Evolutionary conservation across 257 asterid species (phyloP).

Genomic region (Fraxinus quadrangulata): DNA sequence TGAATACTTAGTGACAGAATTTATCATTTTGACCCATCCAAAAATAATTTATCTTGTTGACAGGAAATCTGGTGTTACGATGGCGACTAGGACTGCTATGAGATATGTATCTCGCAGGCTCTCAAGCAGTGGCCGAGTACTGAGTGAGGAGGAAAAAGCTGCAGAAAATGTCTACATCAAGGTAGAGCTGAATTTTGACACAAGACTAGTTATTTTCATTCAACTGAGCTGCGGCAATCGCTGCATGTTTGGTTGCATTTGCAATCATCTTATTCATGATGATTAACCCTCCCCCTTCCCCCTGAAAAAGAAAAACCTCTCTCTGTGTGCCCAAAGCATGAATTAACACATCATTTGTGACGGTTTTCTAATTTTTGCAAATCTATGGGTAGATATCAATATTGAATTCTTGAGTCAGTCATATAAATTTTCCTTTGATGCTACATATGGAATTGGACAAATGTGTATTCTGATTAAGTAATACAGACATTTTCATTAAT

Average conservation of each 20-base stretch:
- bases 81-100: slow-evolving; percentile 78
- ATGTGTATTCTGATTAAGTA: too few relatives aligned
- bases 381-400: background rate
- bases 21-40: slow-evolving; percentile 12
- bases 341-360: background rate
- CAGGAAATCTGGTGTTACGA: slow-evolving; percentile 42
- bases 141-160: slow-evolving; percentile 96
- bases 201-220: background rate
- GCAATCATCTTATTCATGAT: background rate
- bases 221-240: background rate
- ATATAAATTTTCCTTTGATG: background rate
- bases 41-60: slow-evolving; percentile 9
- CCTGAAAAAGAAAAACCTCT: background rate
- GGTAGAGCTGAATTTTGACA: slow-evolving; percentile 41
- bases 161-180: slow-evolving; percentile 94
- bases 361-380: background rate
- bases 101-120: slow-evolving; percentile 76
- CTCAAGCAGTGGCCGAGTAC: slow-evolving; percentile 70
- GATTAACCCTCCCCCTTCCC: background rate
- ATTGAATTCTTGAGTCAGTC: background rate
- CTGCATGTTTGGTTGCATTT: slow-evolving; percentile 5
- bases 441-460: background rate
- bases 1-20: slow-evolving; percentile 15
- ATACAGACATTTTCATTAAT: background rate
- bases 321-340: background rate